phyloP scores from a whole-genome alignment of 805 yeast genomes.

The Candida xiaguanensis region DNA sequence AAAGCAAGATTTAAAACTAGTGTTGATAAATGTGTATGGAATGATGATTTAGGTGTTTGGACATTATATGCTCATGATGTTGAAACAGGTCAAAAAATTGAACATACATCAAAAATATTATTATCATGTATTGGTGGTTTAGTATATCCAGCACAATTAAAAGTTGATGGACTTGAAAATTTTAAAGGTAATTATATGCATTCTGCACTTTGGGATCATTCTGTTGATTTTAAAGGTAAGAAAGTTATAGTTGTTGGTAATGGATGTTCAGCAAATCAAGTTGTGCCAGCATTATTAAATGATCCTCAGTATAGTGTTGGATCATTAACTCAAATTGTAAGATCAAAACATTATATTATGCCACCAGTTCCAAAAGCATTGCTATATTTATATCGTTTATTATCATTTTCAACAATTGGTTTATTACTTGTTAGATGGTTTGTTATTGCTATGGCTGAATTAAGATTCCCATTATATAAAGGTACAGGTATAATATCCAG shows the following conservation, averaged over 20 bases:
- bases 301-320: constrained; percentile 17
- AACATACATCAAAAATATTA: constrained; percentile 26
- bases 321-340: constrained; percentile 28
- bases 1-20: constrained; percentile 3
- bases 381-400: constrained; percentile 17
- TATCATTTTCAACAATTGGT: constrained; percentile 22
- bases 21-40: constrained; percentile 6
- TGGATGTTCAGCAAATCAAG: constrained; percentile 42
- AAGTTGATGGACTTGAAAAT: constrained; percentile 28
- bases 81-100: constrained; percentile 25
- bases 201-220: constrained; percentile 37
- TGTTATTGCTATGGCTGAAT: constrained; percentile 26
- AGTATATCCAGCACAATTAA: constrained; percentile 30
- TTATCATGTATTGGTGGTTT: constrained; percentile 32
- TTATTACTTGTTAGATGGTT: constrained; percentile 26
- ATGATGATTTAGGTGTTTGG: constrained; percentile 18
- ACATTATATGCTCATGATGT: constrained; percentile 22
- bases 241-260: constrained; percentile 38
- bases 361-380: constrained; percentile 32
- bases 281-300: constrained; percentile 34
- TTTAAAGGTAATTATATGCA: constrained; percentile 39
- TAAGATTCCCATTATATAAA: constrained; percentile 32
- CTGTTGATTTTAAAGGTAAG: constrained; percentile 29
- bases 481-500: constrained; percentile 25
- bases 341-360: constrained; percentile 36